Evolutionary conservation across 1,284 basidiomycete species (phyloP), one percentile per base, ranked within the genome.

Genomic region (Cryptococcus sp.): DNA sequence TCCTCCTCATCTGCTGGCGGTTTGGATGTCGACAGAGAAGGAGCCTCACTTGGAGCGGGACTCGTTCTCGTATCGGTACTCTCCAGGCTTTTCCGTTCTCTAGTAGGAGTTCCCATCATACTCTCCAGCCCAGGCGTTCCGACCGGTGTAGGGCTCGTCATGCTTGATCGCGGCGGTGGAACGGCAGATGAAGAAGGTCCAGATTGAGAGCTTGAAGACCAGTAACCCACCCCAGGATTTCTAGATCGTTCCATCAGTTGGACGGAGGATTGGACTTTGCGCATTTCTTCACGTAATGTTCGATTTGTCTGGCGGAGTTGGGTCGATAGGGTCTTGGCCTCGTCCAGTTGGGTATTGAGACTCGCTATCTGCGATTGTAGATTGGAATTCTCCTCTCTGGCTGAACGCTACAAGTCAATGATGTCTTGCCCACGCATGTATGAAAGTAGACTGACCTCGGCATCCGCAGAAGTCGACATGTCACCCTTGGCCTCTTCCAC

Each of bases 191-290:
- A 32, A 22, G 24, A 24, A 36, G 48, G 41, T 22, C 53, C 57
- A 23, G 37, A 32, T 32, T 53, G 55, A 2, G 53, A 31, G 11
- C 23, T 48, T 4, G 58, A 56, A 7, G 83, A 81, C 89, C 90
- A 94, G 71, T 92, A 94, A 4, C 91, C 90, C 11, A 91, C 86
- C n/a, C 91, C 91, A 0, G 91, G 89, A 64, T 88, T 89, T 28
- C 92, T 83, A 64, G 91, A 88, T 46, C 84, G 81, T 66, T 96
- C 92, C 24, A 96, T 78, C n/a, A 94, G 74, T 4, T 90, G 85
- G 31, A 86, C 87, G 16, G 90, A 92, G 0, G 85, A 87, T 72
- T 94, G 92, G 1, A 97, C 85, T 72, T 96, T 96, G 44, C 90
- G 84, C 51, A 97, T 74, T 69, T 97, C 92, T 53, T 96, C 92